Evolutionary conservation across 2,329 filamentous ascomycete genomes (phyloP), one percentile per base, ranked within the genome.

Genomic region (Fusarium sp.): DNA sequence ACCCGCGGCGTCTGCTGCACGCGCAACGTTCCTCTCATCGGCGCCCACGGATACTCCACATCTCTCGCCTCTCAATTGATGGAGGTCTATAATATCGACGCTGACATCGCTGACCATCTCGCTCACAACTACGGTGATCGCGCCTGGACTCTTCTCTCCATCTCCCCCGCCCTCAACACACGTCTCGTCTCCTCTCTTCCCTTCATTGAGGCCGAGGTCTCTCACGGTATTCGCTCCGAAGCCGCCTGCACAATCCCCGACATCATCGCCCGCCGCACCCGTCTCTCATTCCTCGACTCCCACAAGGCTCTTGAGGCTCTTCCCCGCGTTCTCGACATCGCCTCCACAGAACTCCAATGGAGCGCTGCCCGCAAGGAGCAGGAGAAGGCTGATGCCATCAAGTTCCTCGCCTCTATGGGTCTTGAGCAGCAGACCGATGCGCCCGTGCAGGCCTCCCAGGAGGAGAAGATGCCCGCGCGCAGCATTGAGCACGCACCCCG

Each of bases 1-100:
- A 88, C 93, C 33, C 90, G 93, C 77, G 93, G 93, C 37, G 84
- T 84, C 27, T 95, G 93, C 84, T 89, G 93, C 78, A 95, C 93
- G 10, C 92, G 94, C 80, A 86, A 88, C 69, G 88, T 94, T 55
- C 88, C 91, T 57, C 87, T 96, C 45, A 84, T 94, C 60, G 93
- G 93, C 75, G 92, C 93, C 11, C 93, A 96, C 82, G 93, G 93
- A 66, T 95, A 78, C 74, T 84, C 82, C 6, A 76, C 77, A 12
- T 67, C 74, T 15, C 74, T 84, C 45, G 74, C 80, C 23, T 72
- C 77, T 8, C 80, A 83, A 57, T 74, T 84, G 23, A 76, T 73
- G 71, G 78, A 82, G 54, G 89, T 71, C 5, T 75, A 80, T 74
- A 72, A 78, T 45, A 64, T 84, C 48, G 81, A 83, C 42, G 66